Base-by-base conservation (phyloP, 2,329 filamentous ascomycete species). In the Curvularia sp. region DNA sequence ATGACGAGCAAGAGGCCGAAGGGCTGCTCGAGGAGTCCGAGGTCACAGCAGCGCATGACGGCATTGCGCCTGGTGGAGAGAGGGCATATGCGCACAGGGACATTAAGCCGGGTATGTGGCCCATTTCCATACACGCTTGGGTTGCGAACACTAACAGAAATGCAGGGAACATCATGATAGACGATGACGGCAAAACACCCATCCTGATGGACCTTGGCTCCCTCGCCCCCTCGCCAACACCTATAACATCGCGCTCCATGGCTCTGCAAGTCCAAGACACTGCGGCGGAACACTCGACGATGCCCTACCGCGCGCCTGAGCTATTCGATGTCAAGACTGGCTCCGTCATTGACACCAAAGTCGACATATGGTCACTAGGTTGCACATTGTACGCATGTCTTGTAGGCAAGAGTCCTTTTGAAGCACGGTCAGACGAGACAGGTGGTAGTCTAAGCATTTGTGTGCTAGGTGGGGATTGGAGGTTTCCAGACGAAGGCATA, bases 131-230 rank as follows among this genome's bases (percentile, higher is more conserved):
- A 15, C 10, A 1, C 18, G 3, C 1, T 10, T 36, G 2, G n/a
- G 9, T 32, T 9, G 10, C 30, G 10, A 3, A 51, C 23, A 49
- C 63, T 71, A 60, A 70, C 41, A 23, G n/a, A n/a, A 21, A 7
- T 9, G 36, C 48, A 86, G 84, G 93, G 57, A 99, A 99, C 80
- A 96, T 99, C 74, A 99, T 99, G 95, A 97, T 99, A 67, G 90
- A 91, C 66, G 94, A 98, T 75, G 88, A 92, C 69, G 95, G 95
- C 67, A 86, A 88, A 59, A 89, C 88, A 28, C 94, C 95, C 2
- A 95, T 99, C 69, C 86, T 99, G 34, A 99, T 99, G 95, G 95
- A 99, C 75, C 87, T 99, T 23, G 95, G 95, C 63, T 97, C 93
- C 56, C 83, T 99, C 55, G 90, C 92, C 39, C 90, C 90, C 18